Conservation (phyloP, 495 filamentous ascomycete genomes). For the Hypoxylon crocopeplum region DNA sequence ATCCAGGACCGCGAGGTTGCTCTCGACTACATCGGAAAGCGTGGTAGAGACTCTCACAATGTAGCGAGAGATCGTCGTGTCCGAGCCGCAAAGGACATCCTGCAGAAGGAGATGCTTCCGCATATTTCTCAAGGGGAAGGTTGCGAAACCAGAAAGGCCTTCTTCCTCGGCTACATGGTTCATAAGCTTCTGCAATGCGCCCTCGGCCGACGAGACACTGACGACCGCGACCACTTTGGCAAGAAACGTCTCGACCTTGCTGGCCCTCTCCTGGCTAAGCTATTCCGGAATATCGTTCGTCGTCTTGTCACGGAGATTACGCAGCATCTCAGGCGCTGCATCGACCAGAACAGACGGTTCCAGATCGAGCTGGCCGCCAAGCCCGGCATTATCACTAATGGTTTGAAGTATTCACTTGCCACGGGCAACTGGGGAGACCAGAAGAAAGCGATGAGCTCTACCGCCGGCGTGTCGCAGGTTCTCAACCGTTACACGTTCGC, state of each 20-base stretch:
- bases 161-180: conserved; percentile 99
- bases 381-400: conserved; percentile 87
- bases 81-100: conserved; percentile 86
- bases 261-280: conserved; percentile 87
- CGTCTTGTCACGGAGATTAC: conserved; percentile 89
- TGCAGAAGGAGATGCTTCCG: conserved; percentile 95
- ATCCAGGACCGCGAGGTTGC: conserved; percentile 97
- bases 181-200: conserved; percentile 91
- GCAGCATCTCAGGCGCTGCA: conserved; percentile 86
- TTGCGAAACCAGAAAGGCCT: conserved; percentile 96
- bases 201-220: conserved; percentile 86
- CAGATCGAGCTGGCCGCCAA: conserved; percentile 89
- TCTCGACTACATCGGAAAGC: conserved; percentile 93
- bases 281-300: conserved; percentile 88
- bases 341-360: conserved; percentile 87
- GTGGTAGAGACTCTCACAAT: conserved; percentile 72
- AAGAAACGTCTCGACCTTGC: conserved; percentile 98
- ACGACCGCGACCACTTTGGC: conserved; percentile 98
- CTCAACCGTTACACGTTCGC: conserved; percentile 97
- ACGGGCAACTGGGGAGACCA: conserved; percentile 99
- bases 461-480: conserved; percentile 97
- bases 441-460: conserved; percentile 93
- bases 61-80: conserved; percentile 87
- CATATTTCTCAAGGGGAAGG: conserved; percentile 96
- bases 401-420: conserved; percentile 94